phyloP scores from a whole-genome alignment of 768 basidiomycete species.

The Polyporus arcularius region DNA sequence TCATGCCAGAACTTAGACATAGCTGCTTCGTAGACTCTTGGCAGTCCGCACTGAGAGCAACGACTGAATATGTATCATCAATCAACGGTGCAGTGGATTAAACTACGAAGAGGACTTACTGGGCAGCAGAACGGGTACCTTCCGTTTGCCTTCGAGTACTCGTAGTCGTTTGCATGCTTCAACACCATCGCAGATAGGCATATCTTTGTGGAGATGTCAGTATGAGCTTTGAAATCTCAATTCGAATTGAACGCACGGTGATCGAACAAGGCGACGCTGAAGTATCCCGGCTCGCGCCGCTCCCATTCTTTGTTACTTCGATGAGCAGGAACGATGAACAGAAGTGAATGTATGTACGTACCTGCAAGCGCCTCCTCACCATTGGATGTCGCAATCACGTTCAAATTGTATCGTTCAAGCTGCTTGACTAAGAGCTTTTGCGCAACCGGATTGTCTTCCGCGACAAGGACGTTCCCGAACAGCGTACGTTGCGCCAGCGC shows the following conservation, averaged over 20 bases:
- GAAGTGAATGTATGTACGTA: slow-evolving; percentile 26
- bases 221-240: not conserved
- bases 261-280: slow-evolving; percentile 71
- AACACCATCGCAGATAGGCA: slow-evolving; percentile 79
- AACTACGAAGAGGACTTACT: slow-evolving; percentile 40
- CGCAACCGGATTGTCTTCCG: slow-evolving; percentile 76
- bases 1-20: slow-evolving; percentile 80
- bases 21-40: slow-evolving; percentile 76
- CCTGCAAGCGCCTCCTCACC: slow-evolving; percentile 68
- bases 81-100: too few relatives aligned
- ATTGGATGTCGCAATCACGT: slow-evolving; percentile 62
- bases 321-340: not conserved
- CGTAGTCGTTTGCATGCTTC: slow-evolving; percentile 70
- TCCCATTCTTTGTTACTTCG: slow-evolving; percentile 55
- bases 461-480: slow-evolving; percentile 68
- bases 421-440: slow-evolving; percentile 69
- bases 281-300: slow-evolving; percentile 64
- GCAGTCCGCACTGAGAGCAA: slow-evolving; percentile 75
- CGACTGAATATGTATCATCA: slow-evolving; percentile 41
- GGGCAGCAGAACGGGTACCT: slow-evolving; percentile 49
- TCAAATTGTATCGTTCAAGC: slow-evolving; percentile 59
- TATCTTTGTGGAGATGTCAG: slow-evolving; percentile 44
- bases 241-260: slow-evolving; percentile 52
- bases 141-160: slow-evolving; percentile 57
- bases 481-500: slow-evolving; percentile 53